Evolutionary conservation across 1,139 yeast genomes (phyloP).

Genomic region (Pichia sp.): DNA sequence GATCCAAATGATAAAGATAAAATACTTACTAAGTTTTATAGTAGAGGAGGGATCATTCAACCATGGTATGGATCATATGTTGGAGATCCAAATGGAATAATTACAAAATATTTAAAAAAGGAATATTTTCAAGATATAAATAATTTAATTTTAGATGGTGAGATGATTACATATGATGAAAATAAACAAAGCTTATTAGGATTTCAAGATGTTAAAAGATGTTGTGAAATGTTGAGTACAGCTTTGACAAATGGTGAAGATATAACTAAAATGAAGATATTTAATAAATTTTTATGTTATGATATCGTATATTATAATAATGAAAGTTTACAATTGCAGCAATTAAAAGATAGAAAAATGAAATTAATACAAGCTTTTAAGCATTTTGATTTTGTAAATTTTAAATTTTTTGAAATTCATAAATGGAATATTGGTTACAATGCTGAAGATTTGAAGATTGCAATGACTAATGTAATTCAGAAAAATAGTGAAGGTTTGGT

Average conservation of each 20-base stretch:
- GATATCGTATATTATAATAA: conserved; percentile 40
- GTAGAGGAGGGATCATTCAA: conserved; percentile 69
- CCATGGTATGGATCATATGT: conserved; percentile 66
- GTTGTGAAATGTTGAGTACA: conserved; percentile 6
- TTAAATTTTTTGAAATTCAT: conserved; percentile 52
- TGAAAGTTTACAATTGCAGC: conserved; percentile 8
- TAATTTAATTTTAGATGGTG: conserved; percentile 71
- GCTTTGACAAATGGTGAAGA: background rate
- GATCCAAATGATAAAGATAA: conserved; percentile 31
- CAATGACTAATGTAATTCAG: conserved; percentile 54
- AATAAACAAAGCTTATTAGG: conserved; percentile 26
- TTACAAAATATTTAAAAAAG: conserved; percentile 34
- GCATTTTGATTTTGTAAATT: conserved; percentile 15
- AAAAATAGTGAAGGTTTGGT: conserved; percentile 78
- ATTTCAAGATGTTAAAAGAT: conserved; percentile 16
- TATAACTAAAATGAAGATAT: conserved; percentile 1
- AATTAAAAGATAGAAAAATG: conserved; percentile 11
- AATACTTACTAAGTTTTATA: conserved; percentile 48
- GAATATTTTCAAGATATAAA: conserved; percentile 20
- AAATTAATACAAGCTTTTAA: conserved; percentile 1
- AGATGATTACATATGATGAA: conserved; percentile 83
- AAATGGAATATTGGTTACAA: conserved; percentile 37
- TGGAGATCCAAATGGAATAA: conserved; percentile 43
- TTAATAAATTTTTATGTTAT: conserved; percentile 29
- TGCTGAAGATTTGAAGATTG: conserved; percentile 47